phyloP scores from a whole-genome alignment of 441 rosid species.

The Populus hybrid region DNA sequence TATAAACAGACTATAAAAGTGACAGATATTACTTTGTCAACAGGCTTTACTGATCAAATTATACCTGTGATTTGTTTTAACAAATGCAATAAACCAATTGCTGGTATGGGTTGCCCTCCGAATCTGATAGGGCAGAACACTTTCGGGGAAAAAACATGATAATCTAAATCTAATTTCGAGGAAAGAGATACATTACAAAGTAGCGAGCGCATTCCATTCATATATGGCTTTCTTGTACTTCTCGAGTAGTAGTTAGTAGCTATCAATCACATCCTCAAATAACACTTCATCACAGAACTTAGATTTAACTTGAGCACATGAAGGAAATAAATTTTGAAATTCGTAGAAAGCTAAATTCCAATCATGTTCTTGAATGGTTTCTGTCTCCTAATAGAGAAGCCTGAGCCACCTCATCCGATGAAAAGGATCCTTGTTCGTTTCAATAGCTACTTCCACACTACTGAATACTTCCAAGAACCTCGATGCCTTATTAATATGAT shows the following conservation, averaged over 20 bases:
- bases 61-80: background rate
- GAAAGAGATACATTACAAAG: conserved; percentile 25
- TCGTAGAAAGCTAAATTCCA: conserved; percentile 11
- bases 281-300: conserved; percentile 40
- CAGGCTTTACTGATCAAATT: background rate
- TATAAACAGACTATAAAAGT: background rate
- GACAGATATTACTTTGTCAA: background rate
- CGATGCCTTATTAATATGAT: conserved; percentile 28
- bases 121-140: background rate
- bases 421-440: conserved; percentile 33
- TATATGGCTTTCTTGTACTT: conserved; percentile 45
- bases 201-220: conserved; percentile 53
- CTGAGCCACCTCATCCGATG: conserved; percentile 43
- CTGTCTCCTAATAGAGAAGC: conserved; percentile 27
- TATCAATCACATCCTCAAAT: conserved; percentile 33
- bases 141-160: background rate
- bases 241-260: conserved; percentile 34
- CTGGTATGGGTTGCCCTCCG: background rate
- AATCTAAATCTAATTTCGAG: background rate
- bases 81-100: background rate
- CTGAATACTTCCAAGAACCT: conserved; percentile 33
- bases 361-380: conserved; percentile 15
- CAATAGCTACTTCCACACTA: conserved; percentile 27
- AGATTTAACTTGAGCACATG: conserved; percentile 27
- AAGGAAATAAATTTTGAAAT: conserved; percentile 21